Evolutionary conservation across 1,139 yeast species (phyloP), one percentile per base, ranked within the genome.

Genomic region (Scheffersomyces segobiensis): DNA sequence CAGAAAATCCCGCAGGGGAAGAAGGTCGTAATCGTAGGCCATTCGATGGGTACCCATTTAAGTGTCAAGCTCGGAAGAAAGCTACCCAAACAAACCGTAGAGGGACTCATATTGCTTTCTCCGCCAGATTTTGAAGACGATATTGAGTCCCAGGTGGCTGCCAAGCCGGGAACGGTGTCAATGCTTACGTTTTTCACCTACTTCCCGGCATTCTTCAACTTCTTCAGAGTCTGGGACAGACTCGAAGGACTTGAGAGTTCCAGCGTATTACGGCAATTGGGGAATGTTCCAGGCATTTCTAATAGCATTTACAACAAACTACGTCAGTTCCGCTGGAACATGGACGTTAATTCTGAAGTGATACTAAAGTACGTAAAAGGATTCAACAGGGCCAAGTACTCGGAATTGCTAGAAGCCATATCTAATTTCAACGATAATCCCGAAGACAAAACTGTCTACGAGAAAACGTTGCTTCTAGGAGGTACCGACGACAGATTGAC

Each of bases 1-100:
- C 76, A 72, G 59, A 72, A 73, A 46, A 73, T 83, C 17, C 81
- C 84, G 0, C 66, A 69, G 1, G 70, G 83, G 51, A 79, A 79
- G 60, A 83, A 79, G 55, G 71, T 88, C n/a, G 81, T 89, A 1
- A 65, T 89, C 42, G 73, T 90, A 5, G 90, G 91, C 12, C 96
- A 89, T 70, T 89, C 95, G 0, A 87, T 89, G 91, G 96, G 96
- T 2, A 79, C 90, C 1, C 84, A 83, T 60, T 67, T 89, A 48
- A 76, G 85, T 3, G 74, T 82, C 6, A 80, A 82, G 63, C 72
- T 87, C 14, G 83, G 85, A 3, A 71, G 74, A 54, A 72, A 68
- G 55, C 72, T 87, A 7, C 81, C 82, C 0, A 60, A 67, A 5
- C 65, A 59, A 51, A 76, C 67, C 57, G 85, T 79, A 3, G 87